Percentiles rank a stretch among this genome's conserved stretches.
Conservation (phyloP, 257 asterid genomes). For the Catharanthus roseus region DNA sequence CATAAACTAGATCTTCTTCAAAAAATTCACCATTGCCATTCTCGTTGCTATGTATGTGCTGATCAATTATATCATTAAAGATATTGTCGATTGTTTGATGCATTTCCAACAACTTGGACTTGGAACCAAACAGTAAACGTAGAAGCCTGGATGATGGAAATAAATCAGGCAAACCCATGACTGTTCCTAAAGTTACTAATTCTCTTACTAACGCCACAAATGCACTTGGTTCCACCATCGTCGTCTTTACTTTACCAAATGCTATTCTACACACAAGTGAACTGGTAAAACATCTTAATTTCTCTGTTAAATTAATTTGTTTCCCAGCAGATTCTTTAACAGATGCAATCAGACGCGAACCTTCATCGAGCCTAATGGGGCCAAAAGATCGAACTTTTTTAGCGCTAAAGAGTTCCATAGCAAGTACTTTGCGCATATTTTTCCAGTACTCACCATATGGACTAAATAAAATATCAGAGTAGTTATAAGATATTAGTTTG, state of each 20-base stretch:
- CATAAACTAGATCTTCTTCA: conserved; percentile 18
- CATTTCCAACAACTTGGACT: conserved; percentile 4
- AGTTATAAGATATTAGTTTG: conserved; percentile 6
- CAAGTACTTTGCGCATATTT: conserved; percentile 17
- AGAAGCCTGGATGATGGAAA: conserved; percentile 22
- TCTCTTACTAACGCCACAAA: neutral
- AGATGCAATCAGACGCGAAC: neutral
- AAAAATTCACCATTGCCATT: neutral
- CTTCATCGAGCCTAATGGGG: conserved; percentile 15
- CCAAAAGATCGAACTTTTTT: conserved; percentile 6
- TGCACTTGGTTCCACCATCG: neutral
- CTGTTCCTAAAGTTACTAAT: neutral
- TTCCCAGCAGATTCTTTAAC: neutral
- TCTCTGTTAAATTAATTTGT: conserved; percentile 8
- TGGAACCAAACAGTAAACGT: conserved; percentile 4
- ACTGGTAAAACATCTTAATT: neutral
- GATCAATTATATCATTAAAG: conserved; percentile 3
- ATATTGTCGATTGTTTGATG: conserved; percentile 4
- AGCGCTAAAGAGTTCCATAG: conserved; percentile 13
- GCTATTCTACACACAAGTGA: conserved; percentile 11
- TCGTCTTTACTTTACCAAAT: conserved; percentile 14
- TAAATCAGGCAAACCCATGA: conserved; percentile 15
- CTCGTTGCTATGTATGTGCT: neutral
- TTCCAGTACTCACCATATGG: conserved; percentile 28
- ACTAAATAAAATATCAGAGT: conserved; percentile 15